phyloP scores from a whole-genome alignment of 805 yeast species.

The Yarrowia divulgata region DNA sequence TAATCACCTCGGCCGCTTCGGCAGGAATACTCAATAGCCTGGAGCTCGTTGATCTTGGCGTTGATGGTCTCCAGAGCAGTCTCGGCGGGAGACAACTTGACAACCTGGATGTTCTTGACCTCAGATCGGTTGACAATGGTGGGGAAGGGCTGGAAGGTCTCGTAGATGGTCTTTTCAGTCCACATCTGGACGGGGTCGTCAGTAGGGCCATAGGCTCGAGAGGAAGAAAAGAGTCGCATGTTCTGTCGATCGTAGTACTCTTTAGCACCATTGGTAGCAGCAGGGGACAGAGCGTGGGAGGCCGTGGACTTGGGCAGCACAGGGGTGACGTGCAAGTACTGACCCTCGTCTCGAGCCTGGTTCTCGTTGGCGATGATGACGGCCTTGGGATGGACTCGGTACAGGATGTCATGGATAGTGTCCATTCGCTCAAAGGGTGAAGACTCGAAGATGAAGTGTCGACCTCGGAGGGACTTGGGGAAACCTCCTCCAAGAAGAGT shows the following conservation, averaged over 20 bases:
- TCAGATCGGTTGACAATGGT: constrained; percentile 86
- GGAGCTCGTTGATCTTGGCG: constrained; percentile 72
- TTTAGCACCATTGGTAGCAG: constrained; percentile 59
- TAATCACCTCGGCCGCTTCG: constrained; percentile 23
- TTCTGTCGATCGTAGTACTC: constrained; percentile 79
- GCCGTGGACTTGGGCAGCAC: constrained; percentile 62
- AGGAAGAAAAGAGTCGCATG: constrained; percentile 70
- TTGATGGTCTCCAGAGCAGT: constrained; percentile 76
- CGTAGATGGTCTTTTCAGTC: constrained; percentile 87
- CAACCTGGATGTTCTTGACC: constrained; percentile 57
- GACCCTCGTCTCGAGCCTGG: constrained; percentile 72
- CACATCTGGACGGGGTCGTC: constrained; percentile 76
- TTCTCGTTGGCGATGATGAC: constrained; percentile 65
- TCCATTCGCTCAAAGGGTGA: constrained; percentile 86
- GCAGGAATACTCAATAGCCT: constrained; percentile 41
- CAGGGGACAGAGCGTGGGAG: constrained; percentile 46
- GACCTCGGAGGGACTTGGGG: constrained; percentile 76
- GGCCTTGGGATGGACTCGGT: constrained; percentile 82
- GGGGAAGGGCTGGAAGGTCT: constrained; percentile 79
- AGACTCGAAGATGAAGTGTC: constrained; percentile 84
- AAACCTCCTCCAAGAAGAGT: constrained; percentile 84
- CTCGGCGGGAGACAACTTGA: constrained; percentile 79
- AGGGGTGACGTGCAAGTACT: constrained; percentile 71
- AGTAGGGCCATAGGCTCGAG: constrained; percentile 76
- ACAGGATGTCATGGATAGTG: constrained; percentile 77